Evolutionary conservation across 2,329 filamentous ascomycete species (phyloP), one percentile per base, ranked within the genome.

Genomic region (Monilinia fructigena): DNA sequence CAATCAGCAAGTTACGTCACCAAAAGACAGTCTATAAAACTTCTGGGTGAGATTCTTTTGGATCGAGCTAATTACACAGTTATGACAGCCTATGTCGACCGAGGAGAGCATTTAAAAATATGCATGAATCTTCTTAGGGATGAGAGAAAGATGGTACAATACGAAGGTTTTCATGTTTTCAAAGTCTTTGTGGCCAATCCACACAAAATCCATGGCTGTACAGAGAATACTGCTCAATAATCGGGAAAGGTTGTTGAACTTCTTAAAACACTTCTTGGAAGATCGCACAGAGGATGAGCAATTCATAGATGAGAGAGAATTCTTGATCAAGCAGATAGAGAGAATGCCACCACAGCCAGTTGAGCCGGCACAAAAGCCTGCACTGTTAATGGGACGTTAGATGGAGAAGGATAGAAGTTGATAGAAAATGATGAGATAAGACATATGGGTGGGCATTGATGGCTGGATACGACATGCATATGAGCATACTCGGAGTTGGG

Each of bases 181-280:
- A 99, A 99, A 82, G 94, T 99, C 69, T 99, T 99, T 79, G 95
- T 98, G 64, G 95, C 95, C 68, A 99, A 99, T 77, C 95, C 95
- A 10, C 93, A 98, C 82, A 99, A 99, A 99, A 80, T 96, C 92
- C n/a, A 83, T 94, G 68, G 92, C 93, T 45, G 95, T 99, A 59
- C 93, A 97, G 77, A 92, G 94, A 76, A 97, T 99, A 75, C 81
- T 99, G 70, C 89, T 98, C 72, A 97, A 97, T 86, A 99, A 99
- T 77, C 88, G 93, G 67, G 93, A 97, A 70, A 91, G 94, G 74
- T 83, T 99, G 23, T 82, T 99, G 61, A 89, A 87, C 69, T 99
- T 99, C 78, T 80, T 99, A 63, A 91, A 92, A 10, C 90, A 90
- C 70, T 99, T 99, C 76, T 83, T 99, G 45, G 93, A 97, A 75